These are phyloP conservation scores for Aspergillus kassunensis DNA, from an alignment of 495 filamentous ascomycete genomes.

Conservation along the genomic window DNA sequence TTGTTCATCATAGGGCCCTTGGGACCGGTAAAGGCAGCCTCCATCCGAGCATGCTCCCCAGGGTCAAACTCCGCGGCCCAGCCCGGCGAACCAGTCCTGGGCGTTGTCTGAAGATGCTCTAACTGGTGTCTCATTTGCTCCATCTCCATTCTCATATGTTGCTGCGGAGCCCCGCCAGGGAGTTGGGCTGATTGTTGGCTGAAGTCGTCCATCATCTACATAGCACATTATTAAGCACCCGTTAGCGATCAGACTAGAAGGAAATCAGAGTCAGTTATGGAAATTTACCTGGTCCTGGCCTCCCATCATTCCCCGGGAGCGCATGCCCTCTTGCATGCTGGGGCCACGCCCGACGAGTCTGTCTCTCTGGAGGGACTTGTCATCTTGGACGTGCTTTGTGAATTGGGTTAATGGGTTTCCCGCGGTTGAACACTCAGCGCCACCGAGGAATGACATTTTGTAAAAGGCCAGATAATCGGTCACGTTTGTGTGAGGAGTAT, in stretches of 20 bases:
- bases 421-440: conserved; percentile 94
- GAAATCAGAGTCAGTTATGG: background rate
- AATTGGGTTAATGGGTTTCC: conserved; percentile 96
- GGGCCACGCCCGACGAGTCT: conserved; percentile 70
- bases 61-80: conserved; percentile 70
- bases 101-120: conserved; percentile 55
- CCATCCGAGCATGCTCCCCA: conserved; percentile 71
- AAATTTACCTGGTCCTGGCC: conserved; percentile 58
- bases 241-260: background rate
- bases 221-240: conserved; percentile 7
- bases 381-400: conserved; percentile 88
- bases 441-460: conserved; percentile 87
- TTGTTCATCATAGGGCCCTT: conserved; percentile 44
- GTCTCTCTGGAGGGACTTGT: conserved; percentile 90
- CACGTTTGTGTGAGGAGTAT: too few relatives aligned
- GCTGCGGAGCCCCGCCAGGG: conserved; percentile 46
- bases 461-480: too few relatives aligned
- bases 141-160: conserved; percentile 54
- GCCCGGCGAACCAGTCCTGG: conserved; percentile 53
- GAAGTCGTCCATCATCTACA: conserved; percentile 89
- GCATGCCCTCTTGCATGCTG: conserved; percentile 60
- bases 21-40: conserved; percentile 66
- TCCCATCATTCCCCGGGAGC: conserved; percentile 55
- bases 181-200: conserved; percentile 66
- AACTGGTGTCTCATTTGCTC: conserved; percentile 65